These are phyloP conservation scores for Parastagonospora avenae DNA, from an alignment of 2,329 filamentous ascomycete species.

Conservation along the genomic window DNA sequence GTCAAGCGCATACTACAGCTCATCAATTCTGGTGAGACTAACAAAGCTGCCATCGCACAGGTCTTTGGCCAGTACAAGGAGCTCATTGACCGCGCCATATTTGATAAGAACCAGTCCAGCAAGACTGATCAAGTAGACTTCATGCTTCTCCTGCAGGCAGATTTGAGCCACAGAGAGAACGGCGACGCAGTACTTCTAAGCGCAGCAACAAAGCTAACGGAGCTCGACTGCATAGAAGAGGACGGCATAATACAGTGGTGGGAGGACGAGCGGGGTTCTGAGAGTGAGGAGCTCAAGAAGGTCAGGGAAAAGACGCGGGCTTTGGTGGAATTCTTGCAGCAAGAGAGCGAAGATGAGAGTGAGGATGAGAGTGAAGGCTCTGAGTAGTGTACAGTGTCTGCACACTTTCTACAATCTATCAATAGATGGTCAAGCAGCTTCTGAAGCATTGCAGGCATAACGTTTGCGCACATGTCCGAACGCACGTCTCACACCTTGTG, in stretches of 20 bases:
- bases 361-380: conserved; percentile 65
- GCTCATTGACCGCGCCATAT: conserved; percentile 64
- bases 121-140: conserved; percentile 83
- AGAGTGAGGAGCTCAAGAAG: conserved; percentile 69
- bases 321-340: conserved; percentile 80
- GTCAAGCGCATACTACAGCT: conserved; percentile 80
- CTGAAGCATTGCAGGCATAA: too few species aligned
- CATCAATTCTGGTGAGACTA: conserved; percentile 51
- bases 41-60: conserved; percentile 49
- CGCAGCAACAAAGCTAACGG: conserved; percentile 82
- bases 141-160: conserved; percentile 78
- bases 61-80: conserved; percentile 60
- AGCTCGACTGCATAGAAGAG: conserved; percentile 83
- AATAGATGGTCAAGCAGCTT: not conserved
- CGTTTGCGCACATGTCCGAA: too few species aligned
- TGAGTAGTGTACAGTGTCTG: conserved; percentile 20
- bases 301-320: conserved; percentile 76
- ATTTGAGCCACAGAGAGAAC: conserved; percentile 69
- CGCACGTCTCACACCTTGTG: too few species aligned
- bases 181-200: conserved; percentile 74
- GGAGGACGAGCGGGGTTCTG: conserved; percentile 72
- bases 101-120: conserved; percentile 57
- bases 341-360: conserved; percentile 73
- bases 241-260: conserved; percentile 91
- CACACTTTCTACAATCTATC: not conserved